Percentiles rank a stretch among this genome's conserved stretches.
Conservation (phyloP, 768 basidiomycete genomes). For the Xerocomus spinulosus region DNA sequence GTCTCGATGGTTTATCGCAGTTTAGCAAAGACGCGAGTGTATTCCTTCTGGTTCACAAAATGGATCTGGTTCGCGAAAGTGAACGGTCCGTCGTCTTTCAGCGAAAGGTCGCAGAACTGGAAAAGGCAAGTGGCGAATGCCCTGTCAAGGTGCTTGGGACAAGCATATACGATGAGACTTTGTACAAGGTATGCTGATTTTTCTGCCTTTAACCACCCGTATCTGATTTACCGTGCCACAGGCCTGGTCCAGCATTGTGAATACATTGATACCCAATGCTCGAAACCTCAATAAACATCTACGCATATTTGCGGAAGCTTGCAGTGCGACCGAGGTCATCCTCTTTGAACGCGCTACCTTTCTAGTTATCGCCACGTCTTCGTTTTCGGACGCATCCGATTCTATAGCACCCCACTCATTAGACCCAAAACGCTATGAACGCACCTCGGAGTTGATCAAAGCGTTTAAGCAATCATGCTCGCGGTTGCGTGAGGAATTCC, state of each 20-base stretch:
- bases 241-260: slow-evolving; percentile 99
- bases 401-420: slow-evolving; percentile 42
- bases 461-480: slow-evolving; percentile 91
- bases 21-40: slow-evolving; percentile 80
- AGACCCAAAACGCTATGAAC: slow-evolving; percentile 72
- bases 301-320: slow-evolving; percentile 78
- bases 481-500: slow-evolving; percentile 79
- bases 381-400: slow-evolving; percentile 36
- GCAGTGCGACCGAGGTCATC: slow-evolving; percentile 89
- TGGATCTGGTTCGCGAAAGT: slow-evolving; percentile 78
- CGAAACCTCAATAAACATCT: slow-evolving; percentile 85
- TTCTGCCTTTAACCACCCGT: slow-evolving; percentile 3
- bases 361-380: slow-evolving; percentile 90
- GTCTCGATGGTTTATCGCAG: slow-evolving; percentile 75
- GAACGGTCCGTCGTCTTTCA: slow-evolving; percentile 57
- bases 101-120: slow-evolving; percentile 69
- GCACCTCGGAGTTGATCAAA: slow-evolving; percentile 91
- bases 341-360: slow-evolving; percentile 97
- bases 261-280: slow-evolving; percentile 93
- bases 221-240: slow-evolving; percentile 30
- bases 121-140: slow-evolving; percentile 59
- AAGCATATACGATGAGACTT: slow-evolving; percentile 94
- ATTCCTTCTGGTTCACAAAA: slow-evolving; percentile 94
- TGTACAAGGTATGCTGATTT: slow-evolving; percentile 69
- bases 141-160: slow-evolving; percentile 80